Evolutionary conservation across 2,329 filamentous ascomycete genomes (phyloP), one percentile per base, ranked within the genome.

Genomic region (Penicillium corylophilum): DNA sequence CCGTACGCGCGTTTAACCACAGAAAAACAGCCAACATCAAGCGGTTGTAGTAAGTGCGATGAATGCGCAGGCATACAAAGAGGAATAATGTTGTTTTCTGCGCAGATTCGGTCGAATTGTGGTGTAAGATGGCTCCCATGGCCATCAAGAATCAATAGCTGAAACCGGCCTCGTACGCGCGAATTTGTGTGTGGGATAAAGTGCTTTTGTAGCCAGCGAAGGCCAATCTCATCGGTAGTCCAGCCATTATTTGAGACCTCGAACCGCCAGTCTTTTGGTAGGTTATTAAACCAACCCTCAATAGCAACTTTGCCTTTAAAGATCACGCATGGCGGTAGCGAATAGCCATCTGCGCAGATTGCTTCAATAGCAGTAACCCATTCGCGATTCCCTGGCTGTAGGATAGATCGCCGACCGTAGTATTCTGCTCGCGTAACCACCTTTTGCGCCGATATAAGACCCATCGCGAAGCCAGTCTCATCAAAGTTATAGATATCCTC

Each of bases 161-260:
- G 16, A 42, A 24, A 41, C 8, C 16, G 16, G 5, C 35, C 35
- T 13, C 35, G 16, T 20, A 38, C 35, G 8, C 35, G 35, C 35
- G 35, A 38, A 38, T 8, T n/a, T 12, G 58, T 69, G 56, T 68
- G 55, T 43, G 59, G 51, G 50, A 70, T 57, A 58, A 74, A 73
- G 60, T 47, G 6, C 20, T 73, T 57, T 59, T 70, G n/a, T n/a
- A n/a, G n/a, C n/a, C n/a, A n/a, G n/a, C n/a, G n/a, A n/a, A n/a
- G n/a, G n/a, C n/a, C n/a, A 23, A 66, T 63, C 47, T 69, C 31
- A 60, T 73, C 67, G 48, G 53, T 68, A 4, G 63, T 73, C 65
- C 49, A 74, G 48, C 68, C 56, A 55, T 71, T 74, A 29, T 55
- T 54, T 45, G 56, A 67, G 12, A 65, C 51, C 5, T 52, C 22